Percentiles rank a stretch among this genome's conserved stretches.
Evolutionary conservation across 805 yeast species (phyloP).

Genomic region (Zygoascus bituminiphila): DNA sequence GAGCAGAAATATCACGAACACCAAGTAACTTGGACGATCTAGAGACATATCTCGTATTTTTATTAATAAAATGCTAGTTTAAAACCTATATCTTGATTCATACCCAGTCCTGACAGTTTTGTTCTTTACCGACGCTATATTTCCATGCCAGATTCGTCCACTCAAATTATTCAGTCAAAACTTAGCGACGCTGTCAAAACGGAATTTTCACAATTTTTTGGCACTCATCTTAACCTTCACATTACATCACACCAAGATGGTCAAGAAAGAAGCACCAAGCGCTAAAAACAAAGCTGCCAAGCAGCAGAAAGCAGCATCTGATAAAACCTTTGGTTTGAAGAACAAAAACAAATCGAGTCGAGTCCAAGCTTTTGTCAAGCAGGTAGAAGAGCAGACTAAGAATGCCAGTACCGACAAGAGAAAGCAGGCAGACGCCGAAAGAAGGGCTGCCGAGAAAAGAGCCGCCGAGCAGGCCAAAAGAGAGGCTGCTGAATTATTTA

Average conservation of each 20-base stretch:
- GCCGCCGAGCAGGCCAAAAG: constrained; percentile 84
- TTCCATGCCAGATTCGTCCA: no score
- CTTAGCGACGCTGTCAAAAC: no score
- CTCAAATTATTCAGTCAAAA: no score
- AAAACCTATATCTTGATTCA: no score
- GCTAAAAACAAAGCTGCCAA: constrained; percentile 47
- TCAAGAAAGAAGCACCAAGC: constrained; percentile 44
- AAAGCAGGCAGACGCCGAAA: constrained; percentile 65
- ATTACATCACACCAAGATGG: constrained; percentile 5
- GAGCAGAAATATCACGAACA: no score
- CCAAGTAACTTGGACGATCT: no score
- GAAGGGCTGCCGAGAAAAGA: constrained; percentile 69
- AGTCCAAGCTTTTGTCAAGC: constrained; percentile 66
- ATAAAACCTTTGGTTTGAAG: constrained; percentile 92
- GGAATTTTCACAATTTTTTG: no score
- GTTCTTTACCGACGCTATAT: no score
- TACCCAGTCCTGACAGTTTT: no score
- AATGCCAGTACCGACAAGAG: constrained; percentile 48
- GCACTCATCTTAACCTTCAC: background rate
- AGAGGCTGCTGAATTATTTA: constrained; percentile 75
- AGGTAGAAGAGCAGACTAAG: constrained; percentile 56
- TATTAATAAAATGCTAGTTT: no score
- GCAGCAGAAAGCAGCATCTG: constrained; percentile 56
- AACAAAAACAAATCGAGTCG: constrained; percentile 91
- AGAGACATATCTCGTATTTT: no score